A percentile compares a stretch with the other conserved stretches of the same genome.
Evolutionary conservation across 75 land plant species (phyloP).

Genomic region (Picea glauca): DNA sequence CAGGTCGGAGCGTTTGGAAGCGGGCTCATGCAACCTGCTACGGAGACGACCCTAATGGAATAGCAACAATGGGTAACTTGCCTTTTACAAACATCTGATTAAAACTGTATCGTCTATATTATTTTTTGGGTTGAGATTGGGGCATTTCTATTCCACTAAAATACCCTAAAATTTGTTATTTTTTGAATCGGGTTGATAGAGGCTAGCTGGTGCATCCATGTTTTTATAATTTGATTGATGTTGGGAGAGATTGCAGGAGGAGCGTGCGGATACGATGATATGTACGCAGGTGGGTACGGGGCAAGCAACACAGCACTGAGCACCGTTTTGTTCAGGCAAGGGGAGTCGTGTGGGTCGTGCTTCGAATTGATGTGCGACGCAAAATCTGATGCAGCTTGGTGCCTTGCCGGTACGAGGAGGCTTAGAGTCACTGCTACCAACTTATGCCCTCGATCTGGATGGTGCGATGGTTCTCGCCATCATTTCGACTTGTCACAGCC

Average conservation of each 20-base stretch:
- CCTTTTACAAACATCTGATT: no score
- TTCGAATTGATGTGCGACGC: conserved; percentile 22
- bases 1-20: conserved; percentile 8
- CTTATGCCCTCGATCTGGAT: conserved; percentile 15
- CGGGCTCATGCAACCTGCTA: conserved; percentile 28
- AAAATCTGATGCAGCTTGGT: neutral
- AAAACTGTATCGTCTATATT: no score
- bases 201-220: no score
- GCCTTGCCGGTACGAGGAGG: neutral
- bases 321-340: conserved; percentile 20
- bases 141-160: no score
- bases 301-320: conserved; percentile 26
- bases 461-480: conserved; percentile 25
- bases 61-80: no score
- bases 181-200: no score
- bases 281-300: conserved; percentile 24
- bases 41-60: conserved; percentile 15
- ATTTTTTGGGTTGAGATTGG: no score
- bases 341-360: conserved; percentile 31
- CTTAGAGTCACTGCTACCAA: conserved; percentile 26
- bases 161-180: no score
- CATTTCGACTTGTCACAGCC: conserved; percentile 38
- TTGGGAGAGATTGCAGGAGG: conserved; percentile 13
- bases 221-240: no score
- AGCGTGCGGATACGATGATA: conserved; percentile 41